Percentiles rank a stretch among this genome's conserved stretches.
Evolutionary conservation across 2,329 filamentous ascomycete species (phyloP).

Genomic region (Cyphellophora europaea): DNA sequence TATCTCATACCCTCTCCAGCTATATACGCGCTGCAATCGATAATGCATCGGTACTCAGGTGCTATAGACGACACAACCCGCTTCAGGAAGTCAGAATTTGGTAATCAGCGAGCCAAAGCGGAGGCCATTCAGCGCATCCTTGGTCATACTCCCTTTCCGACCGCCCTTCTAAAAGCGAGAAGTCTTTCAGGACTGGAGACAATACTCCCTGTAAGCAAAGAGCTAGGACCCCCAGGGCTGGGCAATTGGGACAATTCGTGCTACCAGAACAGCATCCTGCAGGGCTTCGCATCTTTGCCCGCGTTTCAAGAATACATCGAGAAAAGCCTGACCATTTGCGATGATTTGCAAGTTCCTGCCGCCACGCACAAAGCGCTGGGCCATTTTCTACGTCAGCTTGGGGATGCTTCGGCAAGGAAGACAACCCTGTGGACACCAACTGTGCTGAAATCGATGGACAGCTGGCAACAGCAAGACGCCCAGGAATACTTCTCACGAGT

Average conservation of each 20-base stretch:
- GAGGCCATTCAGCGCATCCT: constrained; percentile 56
- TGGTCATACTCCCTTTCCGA: constrained; percentile 49
- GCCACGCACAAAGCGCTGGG: constrained; percentile 52
- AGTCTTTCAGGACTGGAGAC: constrained; percentile 47
- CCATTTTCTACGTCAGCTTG: constrained; percentile 61
- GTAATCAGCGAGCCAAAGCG: constrained; percentile 47
- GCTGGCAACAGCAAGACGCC: constrained; percentile 92
- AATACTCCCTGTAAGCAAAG: constrained; percentile 24
- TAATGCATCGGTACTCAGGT: constrained; percentile 31
- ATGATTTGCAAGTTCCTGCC: constrained; percentile 7
- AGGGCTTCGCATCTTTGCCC: constrained; percentile 68
- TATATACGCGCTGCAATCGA: constrained; percentile 39
- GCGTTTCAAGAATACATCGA: constrained; percentile 47
- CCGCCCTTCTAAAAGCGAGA: constrained; percentile 48
- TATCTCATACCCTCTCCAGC: constrained; percentile 30
- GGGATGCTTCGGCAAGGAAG: constrained; percentile 30
- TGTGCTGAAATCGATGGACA: constrained; percentile 83
- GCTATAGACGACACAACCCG: constrained; percentile 27
- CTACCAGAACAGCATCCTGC: constrained; percentile 94
- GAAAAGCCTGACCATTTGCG: constrained; percentile 23
- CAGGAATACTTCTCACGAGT: constrained; percentile 95
- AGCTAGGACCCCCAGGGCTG: constrained; percentile 48
- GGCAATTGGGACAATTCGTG: constrained; percentile 94
- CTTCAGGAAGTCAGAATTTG: constrained; percentile 20
- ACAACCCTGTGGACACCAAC: constrained; percentile 68